phyloP scores from a whole-genome alignment of 371 early-diverging fungal species.

The Zychaea mexicana region DNA sequence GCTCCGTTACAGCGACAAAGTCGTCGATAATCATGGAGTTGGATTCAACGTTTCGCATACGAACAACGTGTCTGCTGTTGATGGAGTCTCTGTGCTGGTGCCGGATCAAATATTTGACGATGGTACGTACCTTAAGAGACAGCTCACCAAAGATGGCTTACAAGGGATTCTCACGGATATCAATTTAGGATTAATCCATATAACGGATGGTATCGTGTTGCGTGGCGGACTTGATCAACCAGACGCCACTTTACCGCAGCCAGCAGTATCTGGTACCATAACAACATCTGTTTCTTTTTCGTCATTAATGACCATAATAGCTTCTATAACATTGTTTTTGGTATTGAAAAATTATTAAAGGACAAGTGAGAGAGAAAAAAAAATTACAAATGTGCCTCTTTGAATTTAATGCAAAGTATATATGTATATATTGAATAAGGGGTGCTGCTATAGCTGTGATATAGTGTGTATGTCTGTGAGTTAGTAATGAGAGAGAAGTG shows the following conservation, averaged over 20 bases:
- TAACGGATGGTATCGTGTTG: constrained; percentile 8
- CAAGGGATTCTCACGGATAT: no score
- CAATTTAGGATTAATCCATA: constrained; percentile 5
- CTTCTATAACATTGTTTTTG: neutral
- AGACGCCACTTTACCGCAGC: constrained; percentile 47
- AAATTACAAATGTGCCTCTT: neutral
- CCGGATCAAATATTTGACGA: constrained; percentile 9
- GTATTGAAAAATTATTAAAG: neutral
- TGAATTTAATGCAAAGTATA: neutral
- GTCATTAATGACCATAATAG: neutral
- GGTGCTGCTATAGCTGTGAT: no score
- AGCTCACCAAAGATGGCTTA: no score
- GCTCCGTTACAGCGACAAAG: neutral
- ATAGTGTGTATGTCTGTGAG: no score
- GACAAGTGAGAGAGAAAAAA: no score
- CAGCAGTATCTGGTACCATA: neutral
- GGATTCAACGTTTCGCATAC: constrained; percentile 1
- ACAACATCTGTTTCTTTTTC: neutral
- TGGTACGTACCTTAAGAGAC: no score
- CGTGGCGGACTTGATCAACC: constrained; percentile 43
- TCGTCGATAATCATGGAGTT: constrained; percentile 2
- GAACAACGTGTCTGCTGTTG: neutral
- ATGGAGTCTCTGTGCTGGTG: neutral
- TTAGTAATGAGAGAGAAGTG: no score
- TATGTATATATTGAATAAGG: no score